Base-by-base conservation (phyloP, 108 stramenopile genomes). In the Nitzschia sp. region DNA sequence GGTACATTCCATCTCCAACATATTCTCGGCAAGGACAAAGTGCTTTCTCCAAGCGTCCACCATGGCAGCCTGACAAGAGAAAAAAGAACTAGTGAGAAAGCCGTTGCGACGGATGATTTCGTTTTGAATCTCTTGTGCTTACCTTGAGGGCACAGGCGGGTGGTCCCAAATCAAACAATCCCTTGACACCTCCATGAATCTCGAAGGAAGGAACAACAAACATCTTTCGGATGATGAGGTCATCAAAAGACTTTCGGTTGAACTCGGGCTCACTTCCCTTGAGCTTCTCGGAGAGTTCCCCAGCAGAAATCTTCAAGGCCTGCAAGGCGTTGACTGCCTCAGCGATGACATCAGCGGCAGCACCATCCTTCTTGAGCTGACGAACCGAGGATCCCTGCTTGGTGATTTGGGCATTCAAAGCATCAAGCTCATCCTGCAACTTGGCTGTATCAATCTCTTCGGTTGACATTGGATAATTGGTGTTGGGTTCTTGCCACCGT, bases 1-100 rank as follows among this genome's bases (percentile, higher is more conserved):
- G 43, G 99, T 99, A 70, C 96, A 98, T 75, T 99, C 99, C 96
- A 99, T 97, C 81, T 99, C 97, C 41, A 98, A 87, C 99, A 99
- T 99, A 57, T 76, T 84, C 77, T 99, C 99, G 22, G 91, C 71
- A 20, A 97, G 75, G 17, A 99, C 94, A 69, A 99, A 99, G 73
- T 99, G 99, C 70, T 95, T 91, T 46, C 96, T 81, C 99, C 99
- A 99, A 51, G 76, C 54, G 68, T 91, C 89, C 26, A 99, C 79
- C 77, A 99, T 91, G 67, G 98, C 94, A 63, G 96, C 95, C 86
- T 87, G 19, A 8, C 10, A 24, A 69, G 8, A 53, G 37, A 29
- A 6, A 65, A 39, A 58, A 34, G 29, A 34, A 34, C 29, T 3
- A 34, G 29, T 34, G 1, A 34, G 29, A 34, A 34, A 3, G 5